Base-by-base conservation (phyloP, 306 rosid genomes). In the Purshia tridentata region DNA sequence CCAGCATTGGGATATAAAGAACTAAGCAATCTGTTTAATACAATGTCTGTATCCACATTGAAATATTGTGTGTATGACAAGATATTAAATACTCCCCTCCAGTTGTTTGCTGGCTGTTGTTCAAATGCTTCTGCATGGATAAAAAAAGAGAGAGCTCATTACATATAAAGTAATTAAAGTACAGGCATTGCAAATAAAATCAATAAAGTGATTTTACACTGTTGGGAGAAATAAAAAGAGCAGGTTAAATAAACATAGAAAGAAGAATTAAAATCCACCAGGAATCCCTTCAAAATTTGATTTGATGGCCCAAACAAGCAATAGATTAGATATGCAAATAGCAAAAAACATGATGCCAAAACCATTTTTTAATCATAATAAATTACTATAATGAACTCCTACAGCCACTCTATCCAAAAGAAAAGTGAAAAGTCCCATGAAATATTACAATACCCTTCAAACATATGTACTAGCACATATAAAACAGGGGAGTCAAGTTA, bases 11-110 rank as follows among this genome's bases (percentile, higher is more conserved):
- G 99, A 84, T 90, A 74, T 72, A 95, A 72, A 65, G 99, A 88
- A 83, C 91, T 86, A 58, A 88, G 88, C 80, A 95, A 68, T 84
- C 99, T 88, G 87, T 82, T 86, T 63, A 90, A 1, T 78, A 95
- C 93, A 52, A 85, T 48, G 74, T 92, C 99, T 8, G 99, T 90
- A 78, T 95, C 99, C 56, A 95, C 96, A 78, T 95, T 84, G 77
- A 95, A 95, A 78, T 95, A 95, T 76, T 90, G 92, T 23, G 88
- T 66, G 80, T 95, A 95, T 18, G 99, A 95, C 47, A 88, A 80
- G 68, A 95, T 76, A 80, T 79, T 95, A 75, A 95, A 95, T 73
- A 84, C 70, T 58, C 99, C 99, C 80, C 77, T 90, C 99, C 97
- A 95, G 86, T 84, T 86, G 85, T 84, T 95, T 46, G 96, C 65